Base-by-base conservation (phyloP, 2,329 filamentous ascomycete species). In the Verticillium zaregamsianum region DNA sequence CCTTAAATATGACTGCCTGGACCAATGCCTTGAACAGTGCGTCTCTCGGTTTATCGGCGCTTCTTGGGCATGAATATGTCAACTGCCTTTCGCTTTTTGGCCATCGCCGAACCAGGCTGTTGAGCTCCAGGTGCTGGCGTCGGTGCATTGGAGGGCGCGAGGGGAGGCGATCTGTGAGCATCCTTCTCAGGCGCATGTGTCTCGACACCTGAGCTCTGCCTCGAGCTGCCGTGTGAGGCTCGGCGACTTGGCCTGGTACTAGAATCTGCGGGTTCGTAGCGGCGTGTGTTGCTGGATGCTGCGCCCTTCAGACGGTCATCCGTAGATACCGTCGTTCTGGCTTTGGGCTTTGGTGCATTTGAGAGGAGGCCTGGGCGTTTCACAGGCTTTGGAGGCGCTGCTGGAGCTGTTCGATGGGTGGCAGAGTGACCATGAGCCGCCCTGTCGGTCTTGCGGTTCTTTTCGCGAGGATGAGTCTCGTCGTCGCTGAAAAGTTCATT, bases 61-160 rank as follows among this genome's bases (percentile, higher is more conserved):
- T 78, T 82, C 70, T 80, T 81, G 6, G 73, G 75, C 79, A 83
- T 82, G 64, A 85, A 85, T n/a, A 83, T 73, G 63, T 79, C 78
- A 5, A 79, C 77, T 0, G 73, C 69, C 67, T 81, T 81, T 59
- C 80, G 76, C 67, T 83, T 83, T 33, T 59, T 63, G 33, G 61
- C 57, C 58, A 55, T 37, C 17, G 45, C 20, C 7, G 45, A 52
- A 20, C 11, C 12, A 28, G 20, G 25, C 45, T 52, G 45, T 8
- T 52, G 45, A 54, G n/a, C 20, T 64, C 62, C 35, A 55, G 57
- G 33, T 57, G 20, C 20, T 9, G 45, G 45, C 45, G 20, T 12
- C 5, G 20, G n/a, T 25, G 9, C 45, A 23, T n/a, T 20, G 12
- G 45, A 20, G 6, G 37, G 14, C 6, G 14, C 37, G 17, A 7